Evolutionary conservation across 257 asterid genomes (phyloP), one percentile per base, ranked within the genome.

Genomic region (Pogostemon cablin): DNA sequence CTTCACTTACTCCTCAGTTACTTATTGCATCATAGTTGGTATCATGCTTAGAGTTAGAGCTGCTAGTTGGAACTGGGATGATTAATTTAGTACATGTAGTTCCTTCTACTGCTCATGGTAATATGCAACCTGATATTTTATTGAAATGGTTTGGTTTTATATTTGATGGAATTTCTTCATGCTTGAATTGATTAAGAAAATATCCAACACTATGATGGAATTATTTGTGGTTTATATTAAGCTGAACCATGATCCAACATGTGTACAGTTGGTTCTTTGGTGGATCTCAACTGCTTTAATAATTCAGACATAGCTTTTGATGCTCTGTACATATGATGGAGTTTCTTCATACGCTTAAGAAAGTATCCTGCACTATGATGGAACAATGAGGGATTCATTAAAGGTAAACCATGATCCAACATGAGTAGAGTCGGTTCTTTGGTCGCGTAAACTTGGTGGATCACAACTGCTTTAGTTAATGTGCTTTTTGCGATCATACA

Each of bases 1-100:
- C 87, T 55, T 81, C 96, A 39, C 83, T 92, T 74, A 75, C 86
- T 76, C 81, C 83, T 4, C 69, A 78, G 77, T 53, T 67, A 68
- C 84, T 78, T 68, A 57, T 56, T 34, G 68, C 41, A 11, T 38
- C 35, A 9, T 78, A 76, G 32, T 11, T 48, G 9, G 37, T 40
- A 40, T 25, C 62, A 38, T 2, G 53, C 35, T 7, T 57, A 60
- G 4, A 41, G 9, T 43, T 2, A 6, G 35, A 56, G 41, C 59
- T 69, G 65, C 48, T 65, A 3, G 12, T 35, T 7, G 66, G 55
- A 20, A 59, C 57, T 40, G 56, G 75, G 15, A 35, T 60, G 39
- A 56, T 68, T 48, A 62, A 68, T 41, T 32, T 64, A 72, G 37
- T 9, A 43, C 32, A 25, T 25, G 4, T 3, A 11, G 20, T 48